Conservation (phyloP, 2,329 filamentous ascomycete species). For the Hymenoscyphus occultus region DNA sequence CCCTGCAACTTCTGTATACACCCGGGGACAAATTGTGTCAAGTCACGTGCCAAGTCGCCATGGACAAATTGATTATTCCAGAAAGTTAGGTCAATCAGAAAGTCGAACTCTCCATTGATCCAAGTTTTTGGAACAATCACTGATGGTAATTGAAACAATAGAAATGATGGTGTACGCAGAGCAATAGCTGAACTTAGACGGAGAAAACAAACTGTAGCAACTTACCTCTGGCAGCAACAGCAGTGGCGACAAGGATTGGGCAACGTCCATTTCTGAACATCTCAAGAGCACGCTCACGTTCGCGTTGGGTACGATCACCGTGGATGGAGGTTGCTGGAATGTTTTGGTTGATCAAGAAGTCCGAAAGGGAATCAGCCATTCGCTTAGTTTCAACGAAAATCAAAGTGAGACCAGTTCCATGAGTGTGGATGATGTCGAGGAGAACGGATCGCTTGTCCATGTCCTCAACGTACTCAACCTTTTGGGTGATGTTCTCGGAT, state of each 20-base stretch:
- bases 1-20: no score
- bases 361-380: slow-evolving; percentile 96
- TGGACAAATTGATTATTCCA: no score
- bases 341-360: slow-evolving; percentile 97
- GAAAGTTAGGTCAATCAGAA: no score
- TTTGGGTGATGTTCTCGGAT: slow-evolving; percentile 99
- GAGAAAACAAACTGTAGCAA: no score
- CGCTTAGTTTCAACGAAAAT: slow-evolving; percentile 99
- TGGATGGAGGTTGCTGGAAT: slow-evolving; percentile 99
- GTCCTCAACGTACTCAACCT: slow-evolving; percentile 97
- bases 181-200: no score
- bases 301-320: slow-evolving; percentile 96
- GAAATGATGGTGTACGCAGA: no score
- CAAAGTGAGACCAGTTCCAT: slow-evolving; percentile 82
- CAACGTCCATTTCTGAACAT: slow-evolving; percentile 96
- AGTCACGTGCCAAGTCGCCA: no score
- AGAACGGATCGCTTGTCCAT: slow-evolving; percentile 96
- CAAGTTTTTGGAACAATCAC: no score
- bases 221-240: slow-evolving; percentile 73
- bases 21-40: no score
- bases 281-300: slow-evolving; percentile 96
- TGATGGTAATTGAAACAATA: no score
- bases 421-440: slow-evolving; percentile 94
- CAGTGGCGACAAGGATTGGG: slow-evolving; percentile 95
- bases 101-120: no score